Evolutionary conservation across 2,329 filamentous ascomycete species (phyloP).

Genomic region (Aspergillus sclerotialis): DNA sequence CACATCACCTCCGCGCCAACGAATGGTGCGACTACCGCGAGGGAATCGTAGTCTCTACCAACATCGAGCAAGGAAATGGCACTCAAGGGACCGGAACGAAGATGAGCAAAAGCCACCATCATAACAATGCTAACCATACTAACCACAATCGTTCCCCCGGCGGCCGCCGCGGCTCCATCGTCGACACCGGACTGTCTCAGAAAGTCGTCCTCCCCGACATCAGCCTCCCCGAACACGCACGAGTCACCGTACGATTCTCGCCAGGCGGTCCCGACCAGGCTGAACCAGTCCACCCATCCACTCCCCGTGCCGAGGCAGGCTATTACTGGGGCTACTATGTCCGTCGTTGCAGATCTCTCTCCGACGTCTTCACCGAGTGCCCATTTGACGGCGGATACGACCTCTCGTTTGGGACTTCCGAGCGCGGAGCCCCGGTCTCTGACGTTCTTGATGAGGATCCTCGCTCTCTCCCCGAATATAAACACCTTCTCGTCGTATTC

Average conservation of each 20-base stretch:
- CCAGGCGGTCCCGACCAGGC: slow-evolving; percentile 35
- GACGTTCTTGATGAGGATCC: slow-evolving; percentile 35
- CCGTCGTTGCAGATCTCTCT: slow-evolving; percentile 59
- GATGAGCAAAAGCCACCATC: not conserved
- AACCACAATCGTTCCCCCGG: no score
- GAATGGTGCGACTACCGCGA: slow-evolving; percentile 78
- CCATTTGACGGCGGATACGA: slow-evolving; percentile 73
- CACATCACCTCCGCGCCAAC: slow-evolving; percentile 68
- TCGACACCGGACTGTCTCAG: slow-evolving; percentile 45
- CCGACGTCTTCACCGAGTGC: slow-evolving; percentile 69
- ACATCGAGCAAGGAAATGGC: slow-evolving; percentile 42
- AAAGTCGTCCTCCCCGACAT: slow-evolving; percentile 49
- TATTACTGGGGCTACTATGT: slow-evolving; percentile 84
- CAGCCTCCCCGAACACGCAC: slow-evolving; percentile 59
- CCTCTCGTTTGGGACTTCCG: slow-evolving; percentile 74
- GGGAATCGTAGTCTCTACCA: slow-evolving; percentile 56
- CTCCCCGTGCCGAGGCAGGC: slow-evolving; percentile 66
- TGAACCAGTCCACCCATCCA: slow-evolving; percentile 59
- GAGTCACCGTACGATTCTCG: slow-evolving; percentile 65
- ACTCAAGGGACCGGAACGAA: not conserved
- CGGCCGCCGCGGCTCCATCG: slow-evolving; percentile 24
- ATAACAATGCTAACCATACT: slow-evolving; percentile 34
- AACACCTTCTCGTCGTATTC: slow-evolving; percentile 71
- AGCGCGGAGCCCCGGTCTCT: slow-evolving; percentile 55
- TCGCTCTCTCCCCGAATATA: slow-evolving; percentile 41